These are phyloP conservation scores for Coemansia sp. DNA, from an alignment of 192 early-diverging fungal genomes.

Conservation along the genomic window DNA sequence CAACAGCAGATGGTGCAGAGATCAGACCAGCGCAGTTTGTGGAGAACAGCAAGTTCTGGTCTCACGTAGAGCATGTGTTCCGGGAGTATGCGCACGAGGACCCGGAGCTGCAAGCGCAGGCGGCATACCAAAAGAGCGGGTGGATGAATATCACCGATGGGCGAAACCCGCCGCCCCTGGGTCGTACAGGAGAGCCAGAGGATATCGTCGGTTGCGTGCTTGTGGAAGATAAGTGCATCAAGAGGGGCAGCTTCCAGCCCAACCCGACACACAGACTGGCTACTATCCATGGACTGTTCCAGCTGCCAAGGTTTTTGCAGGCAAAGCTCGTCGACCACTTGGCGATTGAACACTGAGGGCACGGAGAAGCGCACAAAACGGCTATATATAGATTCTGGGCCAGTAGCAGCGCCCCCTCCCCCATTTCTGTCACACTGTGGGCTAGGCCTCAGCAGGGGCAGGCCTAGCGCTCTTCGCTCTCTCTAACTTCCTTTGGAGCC, in stretches of 20 bases:
- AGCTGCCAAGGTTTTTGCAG: slow-evolving; percentile 46
- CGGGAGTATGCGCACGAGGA: slow-evolving; percentile 46
- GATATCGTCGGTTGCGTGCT: slow-evolving; percentile 47
- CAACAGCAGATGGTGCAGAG: background rate
- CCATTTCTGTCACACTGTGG: background rate
- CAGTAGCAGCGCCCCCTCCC: background rate
- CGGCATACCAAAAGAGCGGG: slow-evolving; percentile 45
- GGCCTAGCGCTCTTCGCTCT: background rate
- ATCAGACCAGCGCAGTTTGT: slow-evolving; percentile 36
- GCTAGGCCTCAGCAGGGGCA: background rate
- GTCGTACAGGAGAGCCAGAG: slow-evolving; percentile 41
- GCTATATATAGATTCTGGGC: background rate
- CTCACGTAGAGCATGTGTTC: slow-evolving; percentile 24
- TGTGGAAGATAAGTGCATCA: slow-evolving; percentile 32
- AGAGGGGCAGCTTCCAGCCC: slow-evolving; percentile 36
- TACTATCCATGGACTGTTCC: slow-evolving; percentile 41
- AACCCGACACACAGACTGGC: slow-evolving; percentile 43
- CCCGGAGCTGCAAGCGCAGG: slow-evolving; percentile 49
- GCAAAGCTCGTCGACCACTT: slow-evolving; percentile 26
- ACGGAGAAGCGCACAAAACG: background rate
- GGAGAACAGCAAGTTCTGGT: slow-evolving; percentile 44
- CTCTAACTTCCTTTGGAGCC: background rate
- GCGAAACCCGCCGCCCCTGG: slow-evolving; percentile 47
- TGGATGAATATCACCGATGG: slow-evolving; percentile 51
- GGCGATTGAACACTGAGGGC: background rate